Evolutionary conservation across 2,329 filamentous ascomycete species (phyloP).

Genomic region (Fonsecaea pedrosoi): DNA sequence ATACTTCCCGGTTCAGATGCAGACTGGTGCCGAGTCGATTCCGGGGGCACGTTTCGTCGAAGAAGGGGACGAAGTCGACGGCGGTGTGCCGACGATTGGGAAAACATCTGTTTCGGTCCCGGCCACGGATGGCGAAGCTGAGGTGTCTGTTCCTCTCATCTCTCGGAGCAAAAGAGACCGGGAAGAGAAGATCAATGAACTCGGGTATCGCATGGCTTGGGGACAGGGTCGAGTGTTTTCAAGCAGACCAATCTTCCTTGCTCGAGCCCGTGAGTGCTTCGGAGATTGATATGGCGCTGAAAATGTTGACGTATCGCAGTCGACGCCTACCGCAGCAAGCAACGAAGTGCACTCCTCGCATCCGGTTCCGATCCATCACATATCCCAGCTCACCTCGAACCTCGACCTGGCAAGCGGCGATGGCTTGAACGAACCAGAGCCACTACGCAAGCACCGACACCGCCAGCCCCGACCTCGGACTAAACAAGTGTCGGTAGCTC

Average conservation of each 20-base stretch:
- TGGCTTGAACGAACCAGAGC: slow-evolving; percentile 66
- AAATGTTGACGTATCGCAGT: slow-evolving; percentile 59
- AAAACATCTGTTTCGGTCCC: slow-evolving; percentile 65
- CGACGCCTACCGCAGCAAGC: slow-evolving; percentile 93
- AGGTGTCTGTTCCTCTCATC: slow-evolving; percentile 77
- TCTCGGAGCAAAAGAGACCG: slow-evolving; percentile 73
- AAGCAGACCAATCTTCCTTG: slow-evolving; percentile 82
- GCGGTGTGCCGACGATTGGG: slow-evolving; percentile 47
- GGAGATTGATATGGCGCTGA: slow-evolving; percentile 22
- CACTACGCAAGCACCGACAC: slow-evolving; percentile 27
- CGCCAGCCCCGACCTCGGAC: slow-evolving; percentile 29
- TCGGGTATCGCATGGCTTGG: slow-evolving; percentile 96
- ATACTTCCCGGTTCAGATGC: slow-evolving; percentile 93
- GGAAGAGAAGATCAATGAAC: slow-evolving; percentile 89
- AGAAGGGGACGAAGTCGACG: slow-evolving; percentile 64
- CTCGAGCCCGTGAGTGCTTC: slow-evolving; percentile 79
- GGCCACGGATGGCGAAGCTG: slow-evolving; percentile 72
- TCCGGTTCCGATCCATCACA: slow-evolving; percentile 75
- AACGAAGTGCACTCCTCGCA: slow-evolving; percentile 78
- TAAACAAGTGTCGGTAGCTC: slow-evolving; percentile 8
- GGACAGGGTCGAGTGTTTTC: slow-evolving; percentile 92
- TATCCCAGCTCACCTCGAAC: slow-evolving; percentile 86
- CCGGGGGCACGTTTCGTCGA: slow-evolving; percentile 77
- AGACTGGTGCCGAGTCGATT: slow-evolving; percentile 74
- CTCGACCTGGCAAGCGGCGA: slow-evolving; percentile 79